Base-by-base conservation (phyloP, 2,329 filamentous ascomycete species). In the Phialemonium atrogriseum region DNA sequence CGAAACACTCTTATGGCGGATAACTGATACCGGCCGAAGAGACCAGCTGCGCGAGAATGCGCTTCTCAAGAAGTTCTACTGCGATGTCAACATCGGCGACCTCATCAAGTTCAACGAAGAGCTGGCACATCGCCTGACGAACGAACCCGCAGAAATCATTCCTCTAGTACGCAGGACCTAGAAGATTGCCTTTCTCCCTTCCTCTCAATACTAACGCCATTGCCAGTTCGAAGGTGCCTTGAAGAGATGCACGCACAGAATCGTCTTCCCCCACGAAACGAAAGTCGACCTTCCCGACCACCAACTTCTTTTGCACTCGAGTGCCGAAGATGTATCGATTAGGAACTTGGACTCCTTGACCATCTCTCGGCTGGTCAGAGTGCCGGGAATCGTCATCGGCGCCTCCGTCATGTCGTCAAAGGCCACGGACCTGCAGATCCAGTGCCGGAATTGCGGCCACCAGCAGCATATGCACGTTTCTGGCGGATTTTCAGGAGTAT, bases 391-490 rank as follows among this genome's bases (percentile, higher is more conserved):
- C 43, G 86, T 98, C 37, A 98, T 98, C 43, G 89, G 91, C 27
- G 91, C 91, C 27, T 95, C 89, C 1, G 94, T 94, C 12, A 81
- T 96, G 56, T 94, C 88, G 3, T 96, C 89, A 10, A 96, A 98
- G 65, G 86, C 91, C 5, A 95, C 87, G 6, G 69, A 79, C 16
- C 69, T 98, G 15, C 74, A 84, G 39, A 82, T 98, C 31, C 79
- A 93, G 58, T 98, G 91, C 64, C 77, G 87, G 42, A 87, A 79
- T 49, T 98, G 91, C 59, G 73, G 80, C 37, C 73, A 87, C 44
- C 69, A 73, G 19, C 70, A 84, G 41, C 70, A 73, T 15, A 60
- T 96, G 11, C 69, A 75, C 1, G 75, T 98, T 11, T 68, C 80
- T 3, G 86, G 87, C 27, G 91, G 91, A 19, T 96, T 98, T 56